A percentile compares a stretch with the other conserved stretches of the same genome.
Evolutionary conservation across 176 grass and related monocot genomes (phyloP).

Genomic region (Rhynchospora tenuis): DNA sequence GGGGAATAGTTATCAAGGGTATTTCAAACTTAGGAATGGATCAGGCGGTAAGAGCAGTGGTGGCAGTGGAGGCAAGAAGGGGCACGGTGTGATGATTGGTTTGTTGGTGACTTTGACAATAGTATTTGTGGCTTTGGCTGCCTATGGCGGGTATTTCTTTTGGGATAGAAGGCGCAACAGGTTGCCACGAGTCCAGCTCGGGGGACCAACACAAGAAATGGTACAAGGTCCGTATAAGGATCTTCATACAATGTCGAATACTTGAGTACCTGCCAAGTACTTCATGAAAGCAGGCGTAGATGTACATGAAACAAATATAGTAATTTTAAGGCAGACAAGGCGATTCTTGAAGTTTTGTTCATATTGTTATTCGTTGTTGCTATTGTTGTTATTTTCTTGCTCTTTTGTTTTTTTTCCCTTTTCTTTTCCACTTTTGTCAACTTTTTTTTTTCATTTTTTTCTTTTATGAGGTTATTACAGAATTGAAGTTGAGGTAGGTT

Average conservation of each 20-base stretch:
- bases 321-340: background rate
- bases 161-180: background rate
- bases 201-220: conserved; percentile 14
- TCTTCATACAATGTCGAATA: background rate
- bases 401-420: background rate
- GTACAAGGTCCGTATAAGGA: background rate
- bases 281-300: background rate
- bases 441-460: background rate
- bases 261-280: background rate
- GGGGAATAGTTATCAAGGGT: conserved; percentile 5
- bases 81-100: background rate
- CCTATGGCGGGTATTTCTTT: conserved; percentile 8
- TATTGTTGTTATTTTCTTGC: background rate
- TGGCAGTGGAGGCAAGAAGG: background rate
- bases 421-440: background rate
- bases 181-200: conserved; percentile 3
- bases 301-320: background rate
- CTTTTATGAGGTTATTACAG: background rate
- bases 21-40: conserved; percentile 10
- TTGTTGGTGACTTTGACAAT: conserved; percentile 5
- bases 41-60: background rate
- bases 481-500: background rate
- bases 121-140: background rate
- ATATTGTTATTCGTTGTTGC: background rate
- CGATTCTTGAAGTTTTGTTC: background rate